Percentiles rank a stretch among this genome's conserved stretches.
Conservation (phyloP, 495 filamentous ascomycete genomes). For the Penicillium dipodomyicola region DNA sequence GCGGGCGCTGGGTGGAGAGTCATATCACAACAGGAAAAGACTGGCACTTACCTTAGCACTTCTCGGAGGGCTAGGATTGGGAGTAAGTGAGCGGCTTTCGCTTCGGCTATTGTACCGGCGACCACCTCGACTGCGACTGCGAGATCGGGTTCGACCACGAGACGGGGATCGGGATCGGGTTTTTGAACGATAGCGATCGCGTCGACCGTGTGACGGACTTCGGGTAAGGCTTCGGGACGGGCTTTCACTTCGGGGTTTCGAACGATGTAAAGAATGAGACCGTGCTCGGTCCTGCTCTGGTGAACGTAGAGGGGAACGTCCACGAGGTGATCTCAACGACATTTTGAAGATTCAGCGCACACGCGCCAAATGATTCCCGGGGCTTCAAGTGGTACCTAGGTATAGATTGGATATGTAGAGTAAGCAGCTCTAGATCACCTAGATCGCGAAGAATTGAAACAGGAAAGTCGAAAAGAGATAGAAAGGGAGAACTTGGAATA, state of each 20-base stretch:
- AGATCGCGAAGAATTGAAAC: background rate
- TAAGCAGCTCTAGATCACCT: background rate
- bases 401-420: background rate
- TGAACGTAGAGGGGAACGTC: slow-evolving; percentile 25
- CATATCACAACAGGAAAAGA: background rate
- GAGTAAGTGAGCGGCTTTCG: slow-evolving; percentile 50
- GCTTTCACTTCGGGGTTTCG: slow-evolving; percentile 49
- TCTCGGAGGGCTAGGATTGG: slow-evolving; percentile 40
- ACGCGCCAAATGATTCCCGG: background rate
- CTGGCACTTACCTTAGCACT: slow-evolving; percentile 56
- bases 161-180: slow-evolving; percentile 47
- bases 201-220: slow-evolving; percentile 37
- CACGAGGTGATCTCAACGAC: slow-evolving; percentile 25
- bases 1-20: background rate
- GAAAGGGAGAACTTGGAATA: background rate
- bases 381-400: background rate
- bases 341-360: slow-evolving; percentile 18
- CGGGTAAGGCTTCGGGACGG: slow-evolving; percentile 36
- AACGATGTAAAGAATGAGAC: slow-evolving; percentile 42
- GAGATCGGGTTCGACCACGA: slow-evolving; percentile 31
- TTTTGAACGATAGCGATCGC: slow-evolving; percentile 38
- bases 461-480: background rate
- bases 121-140: slow-evolving; percentile 40
- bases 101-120: slow-evolving; percentile 43
- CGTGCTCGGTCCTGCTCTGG: slow-evolving; percentile 17